Evolutionary conservation across 78 protist genomes (phyloP), one percentile per base, ranked within the genome.

Genomic region (Corallochytrium limacisporum): DNA sequence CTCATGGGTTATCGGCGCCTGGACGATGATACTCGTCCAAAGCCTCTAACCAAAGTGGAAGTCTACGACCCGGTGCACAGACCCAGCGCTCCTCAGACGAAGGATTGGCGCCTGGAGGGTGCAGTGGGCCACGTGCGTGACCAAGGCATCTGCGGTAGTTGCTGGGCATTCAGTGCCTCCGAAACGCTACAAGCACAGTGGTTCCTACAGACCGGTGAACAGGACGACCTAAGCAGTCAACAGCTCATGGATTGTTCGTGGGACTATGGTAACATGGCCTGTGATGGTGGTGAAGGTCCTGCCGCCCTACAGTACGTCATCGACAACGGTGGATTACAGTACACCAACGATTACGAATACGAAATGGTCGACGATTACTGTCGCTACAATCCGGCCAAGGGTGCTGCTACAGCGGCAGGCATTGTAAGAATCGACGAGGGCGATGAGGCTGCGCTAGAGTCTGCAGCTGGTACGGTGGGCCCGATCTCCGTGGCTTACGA

Each of bases 401-500:
- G 7, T 15, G 63, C 42, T 13, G 15, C 63, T 12, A 24, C 35
- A 7, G n/a, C 33, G 0, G 33, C 26, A 39, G 63, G 63, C 20
- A 12, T 20, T 37, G 35, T 57, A 16, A 16, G n/a, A 16, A 66
- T 46, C 36, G 40, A 26, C 0, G 7, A 7, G 24, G 72, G 72
- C 20, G 43, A 54, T 15, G 72, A 66, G n/a, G 24, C 20, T 15
- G 72, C 49, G 18, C 18, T 66, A 13, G 26, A 53, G 59, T 48
- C 43, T 15, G 90, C 82, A 1, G 49, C 72, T 3, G 90, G 63
- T 26, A 57, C 33, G 13, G 44, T 18, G 20, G 78, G 82, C 26
- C 90, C 90, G 56, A 78, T 89, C 16, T 78, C 90, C 7, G 81
- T 89, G 2, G 90, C 88, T 16, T 75, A 83, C 38, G 89, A 88